Percentiles rank a stretch among this genome's conserved stretches.
These are phyloP conservation scores for Capsella bursapastoris DNA, from an alignment of 345 rosid species.

Conservation along the genomic window DNA sequence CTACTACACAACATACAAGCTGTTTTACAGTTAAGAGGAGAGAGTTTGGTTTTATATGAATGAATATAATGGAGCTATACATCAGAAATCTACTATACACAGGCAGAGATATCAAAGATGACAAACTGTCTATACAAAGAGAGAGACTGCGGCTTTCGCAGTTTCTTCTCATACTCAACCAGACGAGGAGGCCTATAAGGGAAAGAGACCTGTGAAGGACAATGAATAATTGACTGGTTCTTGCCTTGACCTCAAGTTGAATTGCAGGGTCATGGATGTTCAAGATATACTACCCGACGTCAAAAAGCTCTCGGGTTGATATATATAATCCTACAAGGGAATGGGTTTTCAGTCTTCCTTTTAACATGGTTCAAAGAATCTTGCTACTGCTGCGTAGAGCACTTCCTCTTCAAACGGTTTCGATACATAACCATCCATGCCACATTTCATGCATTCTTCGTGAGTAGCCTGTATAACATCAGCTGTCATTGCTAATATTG, in stretches of 20 bases:
- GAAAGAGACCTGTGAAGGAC: constrained; percentile 6
- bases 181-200: constrained; percentile 3
- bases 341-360: constrained; percentile 28
- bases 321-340: constrained; percentile 23
- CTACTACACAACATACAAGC: constrained; percentile 31
- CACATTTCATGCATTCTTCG: constrained; percentile 74
- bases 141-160: constrained; percentile 7
- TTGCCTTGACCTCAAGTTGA: constrained; percentile 15
- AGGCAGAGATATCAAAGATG: background rate
- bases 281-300: constrained; percentile 28
- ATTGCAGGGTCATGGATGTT: constrained; percentile 28
- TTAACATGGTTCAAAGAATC: constrained; percentile 61
- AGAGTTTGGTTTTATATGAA: constrained; percentile 28
- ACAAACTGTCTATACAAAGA: constrained; percentile 30
- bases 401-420: constrained; percentile 87
- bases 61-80: constrained; percentile 40
- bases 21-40: constrained; percentile 26
- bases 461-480: constrained; percentile 85
- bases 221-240: constrained; percentile 14
- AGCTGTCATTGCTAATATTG: constrained; percentile 94
- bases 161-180: constrained; percentile 24
- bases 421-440: constrained; percentile 86
- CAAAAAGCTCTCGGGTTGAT: constrained; percentile 37
- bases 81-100: constrained; percentile 33
- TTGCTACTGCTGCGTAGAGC: constrained; percentile 78